Evolutionary conservation across 2,329 filamentous ascomycete species (phyloP).

Genomic region (Mycosphaerelloides madeirae): DNA sequence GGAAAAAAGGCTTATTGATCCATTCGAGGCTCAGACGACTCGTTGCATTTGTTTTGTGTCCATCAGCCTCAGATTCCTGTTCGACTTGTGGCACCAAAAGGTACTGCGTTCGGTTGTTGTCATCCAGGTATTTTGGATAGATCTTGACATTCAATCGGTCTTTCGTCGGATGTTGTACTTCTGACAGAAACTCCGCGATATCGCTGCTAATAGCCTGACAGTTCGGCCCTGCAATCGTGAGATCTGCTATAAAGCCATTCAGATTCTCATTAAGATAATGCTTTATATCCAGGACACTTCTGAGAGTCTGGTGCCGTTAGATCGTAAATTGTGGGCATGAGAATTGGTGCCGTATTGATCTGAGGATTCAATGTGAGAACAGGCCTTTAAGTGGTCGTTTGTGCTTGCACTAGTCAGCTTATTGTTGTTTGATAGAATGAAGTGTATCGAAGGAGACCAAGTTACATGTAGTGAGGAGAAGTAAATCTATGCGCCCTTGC

Average conservation of each 20-base stretch:
- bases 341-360: conserved; percentile 21
- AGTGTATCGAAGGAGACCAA: too few species aligned
- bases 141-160: conserved; percentile 25
- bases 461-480: too few species aligned
- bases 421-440: too few species aligned
- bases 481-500: too few species aligned
- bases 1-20: conserved; percentile 28
- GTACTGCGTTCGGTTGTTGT: conserved; percentile 19
- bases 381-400: conserved; percentile 11
- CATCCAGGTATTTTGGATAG: conserved; percentile 20
- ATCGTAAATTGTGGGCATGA: conserved; percentile 24
- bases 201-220: conserved; percentile 27
- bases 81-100: conserved; percentile 15
- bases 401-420: background rate
- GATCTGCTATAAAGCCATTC: conserved; percentile 23
- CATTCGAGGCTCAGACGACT: conserved; percentile 26
- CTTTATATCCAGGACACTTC: conserved; percentile 26
- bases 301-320: conserved; percentile 23
- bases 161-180: conserved; percentile 24
- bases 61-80: conserved; percentile 13
- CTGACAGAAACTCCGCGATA: conserved; percentile 19
- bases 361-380: conserved; percentile 23
- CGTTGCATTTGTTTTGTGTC: conserved; percentile 9
- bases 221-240: conserved; percentile 21
- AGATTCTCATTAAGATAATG: conserved; percentile 14